These are phyloP conservation scores for Scytalidium sp. DNA, from an alignment of 2,329 filamentous ascomycete genomes.

Conservation along the genomic window DNA sequence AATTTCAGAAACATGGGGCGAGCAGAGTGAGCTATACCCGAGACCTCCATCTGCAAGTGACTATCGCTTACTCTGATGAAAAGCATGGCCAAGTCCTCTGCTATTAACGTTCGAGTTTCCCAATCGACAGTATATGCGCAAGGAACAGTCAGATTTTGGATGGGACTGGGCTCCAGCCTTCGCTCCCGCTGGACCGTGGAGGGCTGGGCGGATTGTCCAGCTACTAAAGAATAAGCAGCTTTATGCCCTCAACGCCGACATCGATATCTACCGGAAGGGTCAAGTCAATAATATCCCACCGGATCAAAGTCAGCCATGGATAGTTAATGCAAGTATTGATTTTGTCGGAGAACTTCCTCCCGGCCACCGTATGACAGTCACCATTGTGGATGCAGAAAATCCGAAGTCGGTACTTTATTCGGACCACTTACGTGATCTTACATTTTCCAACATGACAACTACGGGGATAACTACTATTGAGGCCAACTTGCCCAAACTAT, in stretches of 20 bases:
- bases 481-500: constrained; percentile 45
- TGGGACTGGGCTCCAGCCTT: constrained; percentile 65
- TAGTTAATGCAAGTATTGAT: constrained; percentile 60
- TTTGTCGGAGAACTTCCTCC: constrained; percentile 46
- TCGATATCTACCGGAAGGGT: constrained; percentile 57
- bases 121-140: constrained; percentile 54
- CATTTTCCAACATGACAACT: constrained; percentile 38
- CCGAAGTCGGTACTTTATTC: constrained; percentile 29
- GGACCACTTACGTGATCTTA: constrained; percentile 37
- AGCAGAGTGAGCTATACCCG: constrained; percentile 5
- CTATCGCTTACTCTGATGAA: background rate
- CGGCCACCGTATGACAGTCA: constrained; percentile 41
- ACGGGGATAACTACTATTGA: constrained; percentile 45
- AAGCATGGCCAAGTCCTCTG: constrained; percentile 45
- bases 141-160: constrained; percentile 61
- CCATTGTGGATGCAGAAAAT: constrained; percentile 41
- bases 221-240: constrained; percentile 37
- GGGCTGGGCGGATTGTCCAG: constrained; percentile 54
- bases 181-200: constrained; percentile 61
- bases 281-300: constrained; percentile 57
- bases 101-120: constrained; percentile 48
- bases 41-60: background rate
- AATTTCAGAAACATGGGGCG: constrained; percentile 42
- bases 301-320: constrained; percentile 54
- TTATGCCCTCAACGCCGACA: constrained; percentile 48